Conservation (phyloP, 164 flowering plant species). For the Tinospora cordifolia region DNA sequence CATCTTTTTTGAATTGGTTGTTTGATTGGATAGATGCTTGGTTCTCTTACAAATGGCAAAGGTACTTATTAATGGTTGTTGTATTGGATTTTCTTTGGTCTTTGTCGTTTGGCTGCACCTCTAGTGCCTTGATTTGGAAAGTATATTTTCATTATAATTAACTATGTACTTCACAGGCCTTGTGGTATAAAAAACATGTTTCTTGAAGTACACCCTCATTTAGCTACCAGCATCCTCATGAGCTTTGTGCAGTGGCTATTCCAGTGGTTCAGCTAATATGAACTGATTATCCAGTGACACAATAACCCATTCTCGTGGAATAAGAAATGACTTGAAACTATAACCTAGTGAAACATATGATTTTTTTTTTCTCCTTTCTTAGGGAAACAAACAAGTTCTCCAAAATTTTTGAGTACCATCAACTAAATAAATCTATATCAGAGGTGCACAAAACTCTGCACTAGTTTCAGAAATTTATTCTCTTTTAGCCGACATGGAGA, state of each 20-base stretch:
- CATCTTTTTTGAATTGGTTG: too few relatives aligned
- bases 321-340: background rate
- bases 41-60: too few relatives aligned
- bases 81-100: too few relatives aligned
- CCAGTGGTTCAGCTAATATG: background rate
- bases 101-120: too few relatives aligned
- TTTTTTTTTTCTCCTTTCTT: background rate
- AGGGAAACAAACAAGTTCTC: background rate
- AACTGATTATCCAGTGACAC: background rate
- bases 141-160: too few relatives aligned
- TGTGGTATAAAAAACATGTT: background rate
- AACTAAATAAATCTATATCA: background rate
- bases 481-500: too few relatives aligned
- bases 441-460: background rate
- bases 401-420: background rate
- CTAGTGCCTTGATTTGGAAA: too few relatives aligned
- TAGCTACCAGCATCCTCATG: background rate
- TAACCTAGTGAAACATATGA: background rate
- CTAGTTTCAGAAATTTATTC: background rate
- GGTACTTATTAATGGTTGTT: too few relatives aligned
- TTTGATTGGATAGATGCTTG: too few relatives aligned
- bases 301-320: background rate
- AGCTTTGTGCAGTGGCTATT: background rate
- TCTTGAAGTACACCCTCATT: background rate
- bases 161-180: too few relatives aligned